Evolutionary conservation across 768 basidiomycete species (phyloP).

Genomic region (Leccinum disarticulatum): DNA sequence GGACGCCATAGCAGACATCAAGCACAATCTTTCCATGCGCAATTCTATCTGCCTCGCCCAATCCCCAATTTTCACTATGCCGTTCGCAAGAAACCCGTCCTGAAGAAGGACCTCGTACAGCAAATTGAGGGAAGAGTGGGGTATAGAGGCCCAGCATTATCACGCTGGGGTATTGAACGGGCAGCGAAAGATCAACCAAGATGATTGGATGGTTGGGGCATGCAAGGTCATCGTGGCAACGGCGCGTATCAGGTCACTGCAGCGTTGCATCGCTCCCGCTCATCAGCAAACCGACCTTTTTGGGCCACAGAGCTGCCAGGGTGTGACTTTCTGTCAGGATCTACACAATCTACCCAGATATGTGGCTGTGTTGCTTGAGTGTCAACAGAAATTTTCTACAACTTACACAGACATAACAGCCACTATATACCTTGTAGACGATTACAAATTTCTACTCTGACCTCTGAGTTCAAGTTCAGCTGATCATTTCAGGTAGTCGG

Average conservation of each 20-base stretch:
- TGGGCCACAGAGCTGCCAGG: too few relatives aligned
- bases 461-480: too few relatives aligned
- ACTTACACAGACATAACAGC: too few relatives aligned
- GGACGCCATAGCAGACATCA: conserved; percentile 77
- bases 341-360: too few relatives aligned
- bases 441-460: too few relatives aligned
- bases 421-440: too few relatives aligned
- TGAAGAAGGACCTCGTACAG: conserved; percentile 44
- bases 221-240: conserved; percentile 91
- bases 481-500: too few relatives aligned
- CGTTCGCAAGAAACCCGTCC: conserved; percentile 49
- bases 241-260: conserved; percentile 41
- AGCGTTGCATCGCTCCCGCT: neutral
- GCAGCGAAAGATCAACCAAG: conserved; percentile 63
- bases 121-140: conserved; percentile 67
- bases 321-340: too few relatives aligned
- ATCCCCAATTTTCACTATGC: conserved; percentile 88
- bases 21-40: conserved; percentile 62
- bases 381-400: too few relatives aligned
- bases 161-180: conserved; percentile 76
- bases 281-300: neutral
- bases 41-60: conserved; percentile 61
- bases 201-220: conserved; percentile 70
- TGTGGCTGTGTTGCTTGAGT: too few relatives aligned
- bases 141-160: conserved; percentile 70